Base-by-base conservation (phyloP, 805 yeast species). In the Priceomyces fermenticarens region DNA sequence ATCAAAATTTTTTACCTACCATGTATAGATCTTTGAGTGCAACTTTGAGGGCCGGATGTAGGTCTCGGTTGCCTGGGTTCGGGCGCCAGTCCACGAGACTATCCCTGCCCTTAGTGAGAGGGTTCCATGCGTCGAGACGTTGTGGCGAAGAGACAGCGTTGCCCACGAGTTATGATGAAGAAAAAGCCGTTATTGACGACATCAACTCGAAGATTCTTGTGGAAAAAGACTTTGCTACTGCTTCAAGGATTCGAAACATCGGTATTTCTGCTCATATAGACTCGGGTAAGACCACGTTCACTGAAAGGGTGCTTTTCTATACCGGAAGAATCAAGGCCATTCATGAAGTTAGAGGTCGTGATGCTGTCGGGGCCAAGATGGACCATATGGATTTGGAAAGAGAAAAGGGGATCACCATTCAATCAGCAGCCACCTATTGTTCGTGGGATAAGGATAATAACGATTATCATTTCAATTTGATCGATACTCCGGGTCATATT, bases 201-300 rank as follows among this genome's bases (percentile, higher is more conserved):
- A 71, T 85, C 48, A 69, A 74, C 45, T 10, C 29, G 10, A 56
- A 55, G 6, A 50, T 58, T 3, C 62, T 86, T 43, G 65, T 78
- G 2, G 78, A 72, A 15, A 63, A 60, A 23, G 95, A 86, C 55
- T 41, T 69, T 5, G 51, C 59, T 9, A 70, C 81, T 25, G 69
- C 87, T 13, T 53, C 65, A 5, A 70, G 75, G 39, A 76, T 90
- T 78, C 79, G 99, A 65, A 93, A 93, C 62, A 93, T 93, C 51
- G 99, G 99, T 64, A 88, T 93, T 42, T 88, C 97, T 11, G 99
- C 99, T 8, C 99, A 93, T 64, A 93, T 93, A 55, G 99, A 93
- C 63, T 88, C 97, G 3, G 99, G 99, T 45, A 93, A 93, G 60
- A 93, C 99, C 36, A 93, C 99, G 0, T 93, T 93, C 67, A 93